Evolutionary conservation across 1,139 yeast species (phyloP).

Genomic region (Candida tropicalis): DNA sequence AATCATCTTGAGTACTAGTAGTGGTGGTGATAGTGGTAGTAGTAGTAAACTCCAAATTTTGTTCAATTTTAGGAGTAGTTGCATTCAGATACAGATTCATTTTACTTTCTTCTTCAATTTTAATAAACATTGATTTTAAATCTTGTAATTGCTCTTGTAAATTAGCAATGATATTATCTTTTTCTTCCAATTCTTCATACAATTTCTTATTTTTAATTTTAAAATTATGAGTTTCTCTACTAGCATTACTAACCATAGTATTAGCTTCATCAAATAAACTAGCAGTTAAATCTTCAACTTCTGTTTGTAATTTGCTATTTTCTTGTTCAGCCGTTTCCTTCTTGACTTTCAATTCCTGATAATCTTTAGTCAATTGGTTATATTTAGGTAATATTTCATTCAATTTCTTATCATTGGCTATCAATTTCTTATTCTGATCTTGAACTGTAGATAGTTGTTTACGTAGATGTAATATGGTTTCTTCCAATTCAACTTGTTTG

Average conservation of each 20-base stretch:
- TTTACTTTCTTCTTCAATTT: conserved; percentile 36
- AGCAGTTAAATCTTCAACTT: conserved; percentile 77
- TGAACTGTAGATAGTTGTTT: conserved; percentile 33
- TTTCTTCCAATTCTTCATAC: conserved; percentile 68
- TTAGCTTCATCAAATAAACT: conserved; percentile 81
- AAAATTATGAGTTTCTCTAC: conserved; percentile 56
- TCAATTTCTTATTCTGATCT: conserved; percentile 21
- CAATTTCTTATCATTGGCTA: conserved; percentile 29
- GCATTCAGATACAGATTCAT: conserved; percentile 7
- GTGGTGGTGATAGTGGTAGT: too few relatives aligned
- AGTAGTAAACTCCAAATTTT: conserved; percentile 6
- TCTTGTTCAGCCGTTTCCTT: conserved; percentile 54
- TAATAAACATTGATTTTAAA: conserved; percentile 56
- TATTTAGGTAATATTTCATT: conserved; percentile 31
- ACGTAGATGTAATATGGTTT: conserved; percentile 35
- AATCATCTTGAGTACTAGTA: too few relatives aligned
- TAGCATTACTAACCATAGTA: conserved; percentile 74
- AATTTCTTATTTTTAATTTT: conserved; percentile 60
- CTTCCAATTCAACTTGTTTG: conserved; percentile 57
- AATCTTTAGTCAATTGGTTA: conserved; percentile 34
- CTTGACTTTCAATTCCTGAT: conserved; percentile 36
- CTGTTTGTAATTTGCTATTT: conserved; percentile 59
- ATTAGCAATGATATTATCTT: conserved; percentile 66
- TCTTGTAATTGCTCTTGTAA: conserved; percentile 71
- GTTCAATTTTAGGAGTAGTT: conserved; percentile 17